Conservation (phyloP, 1,139 yeast genomes). For the Pichia sp. region DNA sequence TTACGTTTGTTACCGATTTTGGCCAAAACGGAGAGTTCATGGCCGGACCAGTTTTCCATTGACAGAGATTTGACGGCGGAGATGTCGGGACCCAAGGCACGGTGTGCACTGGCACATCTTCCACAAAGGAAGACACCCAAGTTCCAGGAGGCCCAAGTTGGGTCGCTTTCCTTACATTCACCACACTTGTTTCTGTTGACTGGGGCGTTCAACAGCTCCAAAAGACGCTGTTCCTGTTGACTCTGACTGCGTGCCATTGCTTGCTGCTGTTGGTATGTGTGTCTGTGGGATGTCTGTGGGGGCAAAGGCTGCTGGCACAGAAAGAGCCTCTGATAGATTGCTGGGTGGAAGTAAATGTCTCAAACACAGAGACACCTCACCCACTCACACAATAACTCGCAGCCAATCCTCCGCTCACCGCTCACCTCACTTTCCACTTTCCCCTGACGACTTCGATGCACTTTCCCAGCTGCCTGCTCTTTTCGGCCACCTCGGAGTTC, state of each 20-base stretch:
- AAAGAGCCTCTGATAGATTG: too few species aligned
- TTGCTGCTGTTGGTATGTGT: background rate
- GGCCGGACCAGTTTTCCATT: constrained; percentile 72
- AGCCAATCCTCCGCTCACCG: too few species aligned
- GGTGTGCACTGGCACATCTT: constrained; percentile 75
- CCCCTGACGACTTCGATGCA: too few species aligned
- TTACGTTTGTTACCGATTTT: constrained; percentile 66
- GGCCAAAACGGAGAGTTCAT: constrained; percentile 56
- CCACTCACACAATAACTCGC: too few species aligned
- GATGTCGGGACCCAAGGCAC: constrained; percentile 70
- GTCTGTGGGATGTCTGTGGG: too few species aligned
- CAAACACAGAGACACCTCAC: too few species aligned
- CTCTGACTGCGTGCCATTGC: constrained; percentile 4
- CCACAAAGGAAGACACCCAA: constrained; percentile 73
- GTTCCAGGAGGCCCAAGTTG: constrained; percentile 52
- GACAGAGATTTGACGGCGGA: constrained; percentile 80
- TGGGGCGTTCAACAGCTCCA: constrained; percentile 39
- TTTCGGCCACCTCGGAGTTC: constrained; percentile 4
- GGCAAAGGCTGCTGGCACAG: too few species aligned
- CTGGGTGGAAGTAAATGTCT: too few species aligned
- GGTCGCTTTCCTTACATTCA: constrained; percentile 64
- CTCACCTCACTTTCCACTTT: too few species aligned
- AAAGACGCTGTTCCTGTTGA: constrained; percentile 28
- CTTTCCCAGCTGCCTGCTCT: too few species aligned
- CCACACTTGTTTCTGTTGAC: constrained; percentile 64